Base-by-base conservation (phyloP, 192 early-diverging fungal genomes). In the Coemansia sp. region DNA sequence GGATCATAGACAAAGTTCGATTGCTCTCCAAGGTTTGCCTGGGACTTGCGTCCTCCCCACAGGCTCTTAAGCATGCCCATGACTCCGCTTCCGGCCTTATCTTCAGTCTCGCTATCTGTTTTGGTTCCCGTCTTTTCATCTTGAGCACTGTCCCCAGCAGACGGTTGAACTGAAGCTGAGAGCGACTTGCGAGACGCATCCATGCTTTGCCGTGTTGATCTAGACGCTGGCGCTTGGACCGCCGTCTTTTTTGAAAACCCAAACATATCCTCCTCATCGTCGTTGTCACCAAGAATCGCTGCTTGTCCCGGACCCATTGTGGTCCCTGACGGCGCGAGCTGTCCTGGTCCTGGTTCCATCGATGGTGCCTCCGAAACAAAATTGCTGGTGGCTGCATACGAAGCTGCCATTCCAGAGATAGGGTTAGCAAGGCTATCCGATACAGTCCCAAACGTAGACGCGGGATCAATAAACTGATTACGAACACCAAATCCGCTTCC, bases 11-110 rank as follows among this genome's bases (percentile, higher is more conserved):
- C 91, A 73, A 95, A 93, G 5, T 88, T 79, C 41, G 80, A 93
- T 56, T 92, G 89, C 65, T 95, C 89, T 9, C 94, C 95, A 58
- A 97, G 68, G 72, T 99, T 93, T 3, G 94, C 97, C 71, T 91
- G 90, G 53, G 72, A 79, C 56, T 80, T 83, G 72, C 71, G 72
- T 2, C 67, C 68, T 42, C 83, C 77, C 69, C 85, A 85, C 10
- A 85, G 60, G 60, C 74, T 78, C 70, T 81, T 83, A 32, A 86
- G 53, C 41, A 83, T 75, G 18, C 84, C 83, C 9, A 84, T 66
- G 37, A 83, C 76, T 42, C 81, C 76, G 41, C 67, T 64, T 13
- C 84, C 85, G 58, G 88, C 91, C 19, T 89, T 86, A 7, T 88
- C 84, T 15, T 82, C 79, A 19, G 71, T 40, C 64, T 62, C 70